Conservation (phyloP, 2,329 filamentous ascomycete species). For the Chrysoporthe deuterocubensis region DNA sequence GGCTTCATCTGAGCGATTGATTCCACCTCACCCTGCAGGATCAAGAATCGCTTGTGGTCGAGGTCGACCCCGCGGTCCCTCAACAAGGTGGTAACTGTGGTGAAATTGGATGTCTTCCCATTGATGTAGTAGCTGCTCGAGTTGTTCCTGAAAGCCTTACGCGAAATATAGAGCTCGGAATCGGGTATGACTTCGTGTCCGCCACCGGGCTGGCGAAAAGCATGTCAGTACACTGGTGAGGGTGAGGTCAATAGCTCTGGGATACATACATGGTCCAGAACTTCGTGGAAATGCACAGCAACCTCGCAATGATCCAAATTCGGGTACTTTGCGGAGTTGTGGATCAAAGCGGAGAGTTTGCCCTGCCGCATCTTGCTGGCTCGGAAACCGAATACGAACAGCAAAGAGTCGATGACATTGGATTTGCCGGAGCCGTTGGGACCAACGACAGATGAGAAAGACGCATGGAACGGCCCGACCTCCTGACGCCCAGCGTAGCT, state of each 20-base stretch:
- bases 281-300: constrained; percentile 93
- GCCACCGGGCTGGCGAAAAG: constrained; percentile 62
- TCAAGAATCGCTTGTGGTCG: constrained; percentile 97
- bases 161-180: constrained; percentile 84
- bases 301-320: constrained; percentile 92
- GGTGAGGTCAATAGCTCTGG: no score
- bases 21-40: constrained; percentile 96
- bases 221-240: constrained; percentile 34
- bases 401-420: constrained; percentile 95
- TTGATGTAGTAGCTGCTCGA: constrained; percentile 99
- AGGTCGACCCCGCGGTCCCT: constrained; percentile 89
- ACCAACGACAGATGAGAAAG: constrained; percentile 96
- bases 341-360: constrained; percentile 96
- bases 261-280: constrained; percentile 74
- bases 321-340: constrained; percentile 89
- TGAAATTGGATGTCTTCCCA: constrained; percentile 86
- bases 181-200: constrained; percentile 78
- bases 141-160: constrained; percentile 96
- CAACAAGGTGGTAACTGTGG: constrained; percentile 83
- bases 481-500: constrained; percentile 95
- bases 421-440: constrained; percentile 98
- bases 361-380: constrained; percentile 99
- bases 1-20: constrained; percentile 99
- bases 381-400: constrained; percentile 99
- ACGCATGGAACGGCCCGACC: constrained; percentile 94